Base-by-base conservation (phyloP, 495 filamentous ascomycete genomes). In the Trichoderma virens region DNA sequence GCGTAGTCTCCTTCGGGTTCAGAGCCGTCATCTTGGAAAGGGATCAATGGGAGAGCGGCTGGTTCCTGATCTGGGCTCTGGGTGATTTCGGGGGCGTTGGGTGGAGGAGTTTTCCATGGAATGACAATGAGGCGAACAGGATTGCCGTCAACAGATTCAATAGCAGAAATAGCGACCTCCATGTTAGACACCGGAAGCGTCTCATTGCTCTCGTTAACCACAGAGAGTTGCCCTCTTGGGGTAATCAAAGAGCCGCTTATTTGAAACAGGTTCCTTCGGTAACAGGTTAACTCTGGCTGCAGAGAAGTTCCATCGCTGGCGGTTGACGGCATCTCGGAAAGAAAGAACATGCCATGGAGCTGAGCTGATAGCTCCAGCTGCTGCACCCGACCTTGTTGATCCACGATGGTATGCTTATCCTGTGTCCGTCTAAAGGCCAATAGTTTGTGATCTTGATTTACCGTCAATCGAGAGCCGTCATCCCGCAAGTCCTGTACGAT, bases 291-390 rank as follows among this genome's bases (percentile, higher is more conserved):
- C 78, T 97, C 92, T 47, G 82, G 80, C 43, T 92, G 89, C 43
- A 90, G 74, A 43, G 82, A 76, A 60, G 83, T 82, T 59, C 86
- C 84, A 66, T 90, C 86, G 63, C 82, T 83, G 34, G 83, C 79
- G 43, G 83, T 82, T 28, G 90, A 84, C 16, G 90, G 88, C 66
- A 92, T 88, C 74, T 97, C 92, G 64, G 92, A 92, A 27, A 97
- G 82, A 72, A 96, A 97, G 76, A 97, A 97, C 91, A 96, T 97
- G 73, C 92, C 92, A 72, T 96, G 91, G 51, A 97, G 82, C 73
- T 95, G 92, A 47, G 92, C 91, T 34, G 89, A 83, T 27, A 96
- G 79, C 62, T 83, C 82, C 51, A 84, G 79, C 62, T 82, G 76
- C 68, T 82, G 79, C 67, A 82, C 78, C 59, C 81, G 77, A 20